Percentiles rank a stretch among this genome's conserved stretches.
These are phyloP conservation scores for Psilocybe cubensis DNA, from an alignment of 768 basidiomycete species.

Conservation along the genomic window DNA sequence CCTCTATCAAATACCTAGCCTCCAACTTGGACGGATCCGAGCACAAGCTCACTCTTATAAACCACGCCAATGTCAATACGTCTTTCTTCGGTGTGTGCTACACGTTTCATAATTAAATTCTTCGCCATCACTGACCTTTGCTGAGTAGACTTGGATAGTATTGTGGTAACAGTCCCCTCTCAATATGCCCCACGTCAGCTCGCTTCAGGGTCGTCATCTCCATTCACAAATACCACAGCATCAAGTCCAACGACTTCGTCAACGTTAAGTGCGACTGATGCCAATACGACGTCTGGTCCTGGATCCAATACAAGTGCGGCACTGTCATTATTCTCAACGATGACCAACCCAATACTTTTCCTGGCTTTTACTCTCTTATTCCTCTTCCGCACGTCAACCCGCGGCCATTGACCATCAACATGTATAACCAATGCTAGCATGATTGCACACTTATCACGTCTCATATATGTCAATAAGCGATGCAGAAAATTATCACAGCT, in stretches of 20 bases:
- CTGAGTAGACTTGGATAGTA: conserved; percentile 44
- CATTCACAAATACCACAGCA: conserved; percentile 17
- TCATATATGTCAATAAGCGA: too few relatives aligned
- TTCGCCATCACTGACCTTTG: neutral
- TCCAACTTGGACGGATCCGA: conserved; percentile 41
- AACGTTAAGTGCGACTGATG: neutral
- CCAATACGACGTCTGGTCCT: neutral
- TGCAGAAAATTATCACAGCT: too few relatives aligned
- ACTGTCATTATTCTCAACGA: neutral
- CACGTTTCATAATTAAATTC: neutral
- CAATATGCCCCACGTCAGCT: conserved; percentile 41
- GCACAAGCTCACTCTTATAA: conserved; percentile 42
- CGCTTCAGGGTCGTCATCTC: conserved; percentile 15
- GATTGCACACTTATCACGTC: neutral
- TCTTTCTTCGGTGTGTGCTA: conserved; percentile 45
- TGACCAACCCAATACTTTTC: conserved; percentile 15
- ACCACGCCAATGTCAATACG: conserved; percentile 43
- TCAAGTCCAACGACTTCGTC: conserved; percentile 2
- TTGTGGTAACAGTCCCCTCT: conserved; percentile 46
- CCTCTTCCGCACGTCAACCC: conserved; percentile 5
- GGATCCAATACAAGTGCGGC: conserved; percentile 11
- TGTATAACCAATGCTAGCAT: neutral
- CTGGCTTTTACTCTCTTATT: conserved; percentile 9
- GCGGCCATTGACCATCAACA: neutral
- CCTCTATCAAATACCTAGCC: conserved; percentile 45